Base-by-base conservation (phyloP, 2,329 filamentous ascomycete genomes). In the Coniochaeta sp. region DNA sequence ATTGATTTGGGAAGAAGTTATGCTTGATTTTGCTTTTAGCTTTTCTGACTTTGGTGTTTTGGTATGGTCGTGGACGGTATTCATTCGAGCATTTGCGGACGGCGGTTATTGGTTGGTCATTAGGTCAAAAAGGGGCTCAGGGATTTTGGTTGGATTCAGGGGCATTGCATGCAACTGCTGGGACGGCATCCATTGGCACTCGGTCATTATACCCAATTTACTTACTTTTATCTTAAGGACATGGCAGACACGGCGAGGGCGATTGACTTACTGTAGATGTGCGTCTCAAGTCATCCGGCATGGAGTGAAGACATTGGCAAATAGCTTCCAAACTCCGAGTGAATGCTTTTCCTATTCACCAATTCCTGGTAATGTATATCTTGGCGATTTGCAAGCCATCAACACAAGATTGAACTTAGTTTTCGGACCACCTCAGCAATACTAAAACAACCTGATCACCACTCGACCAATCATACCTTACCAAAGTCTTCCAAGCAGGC, bases 1-100 rank as follows among this genome's bases (percentile, higher is more conserved):
- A 64, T 79, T 28, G 73, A 75, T 59, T 68, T 68, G 5, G 68
- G 69, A 43, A 70, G 69, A 60, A 70, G 71, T 61, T 79, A 79
- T 68, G 75, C 75, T 34, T 77, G 57, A 62, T 56, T 60, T 33
- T 24, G n/a, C 14, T 36, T 60, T 58, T 59, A 19, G 7, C 28
- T 52, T 52, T 4, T 47, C 19, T 47, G 16, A 22, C 19, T 14
- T 47, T 24, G 36, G 68, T 26, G 33, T 19, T 38, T 24, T 3
- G 19, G 22, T 24, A 47, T 47, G 43, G 19, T 47, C 11, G 2
- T 47, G 43, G 22, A 26, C 16, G 22, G 43, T 11, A 47, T 47
- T 4, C 3, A 5, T 26, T 26, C 7, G 22, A 4, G 47, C 47
- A 52, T 52, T 52, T 52, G 26, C 47, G 26, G 22, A 6, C 14